Evolutionary conservation across 2,329 filamentous ascomycete genomes (phyloP).

Genomic region (Alternaria gansuensis): DNA sequence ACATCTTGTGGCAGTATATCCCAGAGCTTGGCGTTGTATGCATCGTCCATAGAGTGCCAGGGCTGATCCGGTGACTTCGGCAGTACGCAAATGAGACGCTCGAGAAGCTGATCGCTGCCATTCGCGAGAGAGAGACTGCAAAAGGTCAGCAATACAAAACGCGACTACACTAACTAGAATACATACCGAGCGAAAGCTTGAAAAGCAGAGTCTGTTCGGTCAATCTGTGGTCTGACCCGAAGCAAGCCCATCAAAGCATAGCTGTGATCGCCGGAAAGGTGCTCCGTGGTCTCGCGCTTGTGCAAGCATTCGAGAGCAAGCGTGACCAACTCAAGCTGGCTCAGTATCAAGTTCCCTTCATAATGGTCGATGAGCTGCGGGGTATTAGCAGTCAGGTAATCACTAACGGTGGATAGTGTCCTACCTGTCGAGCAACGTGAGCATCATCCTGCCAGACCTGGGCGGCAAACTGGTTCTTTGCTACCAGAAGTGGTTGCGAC

Average conservation of each 20-base stretch:
- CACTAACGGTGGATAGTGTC: background rate
- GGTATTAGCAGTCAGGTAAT: background rate
- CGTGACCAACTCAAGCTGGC: conserved; percentile 55
- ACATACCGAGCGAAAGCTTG: conserved; percentile 57
- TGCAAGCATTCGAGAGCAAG: conserved; percentile 55
- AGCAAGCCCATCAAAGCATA: conserved; percentile 61
- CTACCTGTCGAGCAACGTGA: conserved; percentile 43
- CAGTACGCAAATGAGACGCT: conserved; percentile 57
- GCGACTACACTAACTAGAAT: rapidly evolving
- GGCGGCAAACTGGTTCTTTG: conserved; percentile 55
- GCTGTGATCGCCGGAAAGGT: conserved; percentile 54
- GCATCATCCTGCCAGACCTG: conserved; percentile 54
- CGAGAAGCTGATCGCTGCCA: conserved; percentile 57
- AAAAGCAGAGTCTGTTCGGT: conserved; percentile 55
- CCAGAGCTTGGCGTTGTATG: conserved; percentile 56
- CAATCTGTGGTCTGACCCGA: conserved; percentile 53
- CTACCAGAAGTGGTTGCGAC: conserved; percentile 34
- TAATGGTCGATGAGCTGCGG: conserved; percentile 58
- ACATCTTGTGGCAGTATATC: conserved; percentile 55
- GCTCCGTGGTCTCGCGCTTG: conserved; percentile 50
- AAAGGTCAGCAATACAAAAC: background rate
- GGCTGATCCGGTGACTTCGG: conserved; percentile 46
- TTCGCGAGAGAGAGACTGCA: conserved; percentile 56
- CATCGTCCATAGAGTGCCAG: conserved; percentile 56
- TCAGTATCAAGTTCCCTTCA: conserved; percentile 55